A percentile compares a stretch with the other conserved stretches of the same genome.
phyloP scores from a whole-genome alignment of 2,329 filamentous ascomycete species.

The Daldinia sp. region DNA sequence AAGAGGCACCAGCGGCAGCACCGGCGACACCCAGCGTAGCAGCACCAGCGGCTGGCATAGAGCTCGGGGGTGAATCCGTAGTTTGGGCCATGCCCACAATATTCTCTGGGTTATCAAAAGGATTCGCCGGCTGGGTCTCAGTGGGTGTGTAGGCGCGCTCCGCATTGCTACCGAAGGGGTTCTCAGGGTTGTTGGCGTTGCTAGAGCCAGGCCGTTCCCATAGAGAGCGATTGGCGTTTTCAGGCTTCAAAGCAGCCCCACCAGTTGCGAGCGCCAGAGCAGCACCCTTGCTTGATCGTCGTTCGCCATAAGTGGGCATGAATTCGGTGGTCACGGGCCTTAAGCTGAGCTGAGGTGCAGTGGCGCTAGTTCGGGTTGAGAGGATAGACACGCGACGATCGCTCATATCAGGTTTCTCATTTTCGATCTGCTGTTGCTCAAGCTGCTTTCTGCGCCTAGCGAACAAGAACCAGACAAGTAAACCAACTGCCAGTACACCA shows the following conservation, averaged over 20 bases:
- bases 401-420: slow-evolving; percentile 67
- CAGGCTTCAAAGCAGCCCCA: slow-evolving; percentile 39
- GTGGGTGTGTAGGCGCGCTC: slow-evolving; percentile 57
- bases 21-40: slow-evolving; percentile 52
- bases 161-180: slow-evolving; percentile 74
- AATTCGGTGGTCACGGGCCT: slow-evolving; percentile 88
- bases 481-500: slow-evolving; percentile 70
- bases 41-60: slow-evolving; percentile 39
- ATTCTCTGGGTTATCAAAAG: slow-evolving; percentile 47
- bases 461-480: slow-evolving; percentile 76
- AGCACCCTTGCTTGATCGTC: slow-evolving; percentile 59
- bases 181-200: slow-evolving; percentile 62
- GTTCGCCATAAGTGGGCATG: slow-evolving; percentile 70
- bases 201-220: slow-evolving; percentile 59
- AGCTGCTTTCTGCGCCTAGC: slow-evolving; percentile 74
- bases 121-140: slow-evolving; percentile 49
- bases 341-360: slow-evolving; percentile 82
- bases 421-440: slow-evolving; percentile 60
- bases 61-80: slow-evolving; percentile 42
- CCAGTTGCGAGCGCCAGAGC: slow-evolving; percentile 49
- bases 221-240: slow-evolving; percentile 43
- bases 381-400: slow-evolving; percentile 47
- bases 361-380: slow-evolving; percentile 57
- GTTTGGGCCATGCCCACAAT: slow-evolving; percentile 52
- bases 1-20: slow-evolving; percentile 48